These are phyloP conservation scores for Spiromastix sp. DNA, from an alignment of 2,329 filamentous ascomycete species.

Conservation along the genomic window DNA sequence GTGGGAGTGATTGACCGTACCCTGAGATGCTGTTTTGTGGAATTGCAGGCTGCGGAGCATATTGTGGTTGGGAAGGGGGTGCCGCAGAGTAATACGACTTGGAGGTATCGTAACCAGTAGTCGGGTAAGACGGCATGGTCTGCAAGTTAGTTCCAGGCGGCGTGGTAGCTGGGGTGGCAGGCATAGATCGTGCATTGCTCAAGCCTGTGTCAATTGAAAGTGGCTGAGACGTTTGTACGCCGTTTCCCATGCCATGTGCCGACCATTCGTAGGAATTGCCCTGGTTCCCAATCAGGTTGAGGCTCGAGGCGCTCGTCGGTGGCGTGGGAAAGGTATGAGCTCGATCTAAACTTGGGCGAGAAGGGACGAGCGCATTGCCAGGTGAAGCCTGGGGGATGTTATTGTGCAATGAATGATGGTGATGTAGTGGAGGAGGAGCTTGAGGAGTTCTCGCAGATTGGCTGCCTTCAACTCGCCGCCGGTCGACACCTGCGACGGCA, in stretches of 20 bases:
- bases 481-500: constrained; percentile 74
- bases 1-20: constrained; percentile 46
- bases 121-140: constrained; percentile 67
- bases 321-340: constrained; percentile 91
- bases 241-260: constrained; percentile 51
- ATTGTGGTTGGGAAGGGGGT: constrained; percentile 56
- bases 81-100: constrained; percentile 69
- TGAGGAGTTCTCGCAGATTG: constrained; percentile 48
- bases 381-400: constrained; percentile 54
- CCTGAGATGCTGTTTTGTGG: constrained; percentile 59
- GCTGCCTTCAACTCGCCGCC: constrained; percentile 59
- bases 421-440: constrained; percentile 49
- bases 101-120: constrained; percentile 64
- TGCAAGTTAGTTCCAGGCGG: constrained; percentile 70
- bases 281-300: constrained; percentile 64
- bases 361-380: constrained; percentile 48
- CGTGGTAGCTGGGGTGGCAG: constrained; percentile 81
- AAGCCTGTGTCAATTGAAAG: constrained; percentile 73
- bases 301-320: constrained; percentile 81
- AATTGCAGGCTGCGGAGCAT: constrained; percentile 51
- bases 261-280: constrained; percentile 73
- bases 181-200: constrained; percentile 73
- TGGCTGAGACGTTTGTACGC: constrained; percentile 53
- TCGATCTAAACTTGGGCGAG: constrained; percentile 66
- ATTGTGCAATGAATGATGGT: constrained; percentile 57